A percentile compares a stretch with the other conserved stretches of the same genome.
Conservation (phyloP, 2,329 filamentous ascomycete species). For the Scleromitrula shiraiana region DNA sequence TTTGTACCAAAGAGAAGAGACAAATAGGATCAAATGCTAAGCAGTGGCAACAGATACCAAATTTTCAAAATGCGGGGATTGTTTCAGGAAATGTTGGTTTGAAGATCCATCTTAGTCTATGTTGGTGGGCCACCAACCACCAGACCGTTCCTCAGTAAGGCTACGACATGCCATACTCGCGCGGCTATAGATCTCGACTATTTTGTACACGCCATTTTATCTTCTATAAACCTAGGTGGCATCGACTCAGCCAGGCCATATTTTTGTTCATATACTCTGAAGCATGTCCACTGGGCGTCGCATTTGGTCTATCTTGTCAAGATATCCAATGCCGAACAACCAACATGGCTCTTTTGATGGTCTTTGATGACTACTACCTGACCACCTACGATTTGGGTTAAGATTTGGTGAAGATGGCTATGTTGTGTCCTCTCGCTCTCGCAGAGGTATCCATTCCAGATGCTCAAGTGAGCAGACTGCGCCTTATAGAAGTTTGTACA, state of each 20-base stretch:
- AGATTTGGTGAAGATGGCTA: neutral
- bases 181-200: neutral
- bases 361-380: neutral
- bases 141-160: neutral
- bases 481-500: constrained; percentile 1
- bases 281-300: neutral
- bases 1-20: too few relatives aligned
- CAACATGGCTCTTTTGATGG: neutral
- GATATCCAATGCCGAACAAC: neutral
- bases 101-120: constrained; percentile 1
- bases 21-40: too few relatives aligned
- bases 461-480: neutral
- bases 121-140: neutral
- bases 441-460: neutral
- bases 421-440: neutral
- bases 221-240: neutral
- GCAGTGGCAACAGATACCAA: too few relatives aligned
- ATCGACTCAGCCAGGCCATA: neutral
- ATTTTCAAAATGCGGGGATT: neutral
- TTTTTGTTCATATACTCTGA: neutral
- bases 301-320: neutral
- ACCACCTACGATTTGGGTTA: neutral
- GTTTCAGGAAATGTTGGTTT: neutral
- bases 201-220: neutral
- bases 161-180: neutral